A percentile compares a stretch with the other conserved stretches of the same genome.
These are phyloP conservation scores for Ensete ventricosum DNA, from an alignment of 176 grass and related monocot species.

Conservation along the genomic window DNA sequence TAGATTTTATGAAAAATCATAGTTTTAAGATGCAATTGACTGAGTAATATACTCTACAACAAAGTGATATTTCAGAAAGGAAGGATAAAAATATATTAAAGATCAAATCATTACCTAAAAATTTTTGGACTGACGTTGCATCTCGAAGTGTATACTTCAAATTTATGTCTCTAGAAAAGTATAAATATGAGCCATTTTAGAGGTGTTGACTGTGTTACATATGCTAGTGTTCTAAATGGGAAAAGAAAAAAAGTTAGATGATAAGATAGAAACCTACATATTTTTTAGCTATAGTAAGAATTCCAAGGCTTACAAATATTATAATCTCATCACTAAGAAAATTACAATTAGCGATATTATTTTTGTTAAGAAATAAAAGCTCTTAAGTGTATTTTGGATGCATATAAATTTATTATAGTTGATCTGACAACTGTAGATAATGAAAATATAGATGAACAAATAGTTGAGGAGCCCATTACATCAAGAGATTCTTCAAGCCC, in stretches of 20 bases:
- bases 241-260: background rate
- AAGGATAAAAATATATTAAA: background rate
- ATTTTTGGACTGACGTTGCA: background rate
- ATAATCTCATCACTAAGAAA: background rate
- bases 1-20: background rate
- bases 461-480: no score
- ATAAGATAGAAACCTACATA: background rate
- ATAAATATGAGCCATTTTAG: no score
- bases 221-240: background rate
- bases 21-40: background rate
- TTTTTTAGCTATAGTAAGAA: background rate
- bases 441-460: no score
- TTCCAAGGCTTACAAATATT: background rate
- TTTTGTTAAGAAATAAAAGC: no score
- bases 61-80: background rate
- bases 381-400: no score
- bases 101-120: background rate
- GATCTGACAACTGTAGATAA: no score
- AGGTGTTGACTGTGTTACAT: no score
- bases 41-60: background rate
- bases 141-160: background rate
- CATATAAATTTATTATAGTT: no score
- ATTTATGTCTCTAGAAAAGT: no score
- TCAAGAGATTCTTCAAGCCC: no score
- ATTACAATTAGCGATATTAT: no score